Percentiles rank a stretch among this genome's conserved stretches.
Evolutionary conservation across 2,329 filamentous ascomycete species (phyloP).

Genomic region (Plenodomus biglobosus): DNA sequence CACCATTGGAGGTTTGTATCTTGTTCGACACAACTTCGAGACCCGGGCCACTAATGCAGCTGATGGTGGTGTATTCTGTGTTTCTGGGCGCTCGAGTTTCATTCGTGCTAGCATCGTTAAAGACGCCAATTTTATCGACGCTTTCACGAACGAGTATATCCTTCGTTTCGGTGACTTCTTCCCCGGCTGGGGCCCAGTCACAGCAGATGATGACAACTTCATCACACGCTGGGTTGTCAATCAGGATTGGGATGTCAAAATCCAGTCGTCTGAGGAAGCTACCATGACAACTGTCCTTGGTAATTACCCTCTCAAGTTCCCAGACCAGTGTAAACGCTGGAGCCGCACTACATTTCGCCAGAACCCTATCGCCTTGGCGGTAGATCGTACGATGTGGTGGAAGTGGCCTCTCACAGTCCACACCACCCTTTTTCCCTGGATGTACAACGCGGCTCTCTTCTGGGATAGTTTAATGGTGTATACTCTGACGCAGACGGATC

Average conservation of each 20-base stretch:
- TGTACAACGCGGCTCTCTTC: slow-evolving; percentile 26
- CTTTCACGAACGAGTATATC: slow-evolving; percentile 25
- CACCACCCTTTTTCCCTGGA: slow-evolving; percentile 29
- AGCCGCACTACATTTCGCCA: slow-evolving; percentile 28
- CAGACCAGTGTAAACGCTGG: slow-evolving; percentile 29
- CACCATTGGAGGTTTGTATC: slow-evolving; percentile 25
- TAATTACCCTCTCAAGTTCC: slow-evolving; percentile 15
- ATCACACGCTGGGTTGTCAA: slow-evolving; percentile 56
- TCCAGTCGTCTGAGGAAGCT: slow-evolving; percentile 55
- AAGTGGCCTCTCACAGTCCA: slow-evolving; percentile 25
- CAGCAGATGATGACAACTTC: slow-evolving; percentile 47
- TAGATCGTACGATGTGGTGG: slow-evolving; percentile 26
- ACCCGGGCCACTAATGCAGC: slow-evolving; percentile 32
- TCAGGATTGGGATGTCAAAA: slow-evolving; percentile 52
- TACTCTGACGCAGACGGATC: slow-evolving; percentile 7
- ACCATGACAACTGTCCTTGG: slow-evolving; percentile 54
- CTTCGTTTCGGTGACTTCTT: slow-evolving; percentile 3
- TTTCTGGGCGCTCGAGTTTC: slow-evolving; percentile 36
- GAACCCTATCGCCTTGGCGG: slow-evolving; percentile 23
- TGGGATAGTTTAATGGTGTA: slow-evolving; percentile 22
- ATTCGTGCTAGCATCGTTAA: slow-evolving; percentile 29
- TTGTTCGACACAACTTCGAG: slow-evolving; percentile 42
- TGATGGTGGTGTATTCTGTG: slow-evolving; percentile 37
- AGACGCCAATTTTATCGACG: slow-evolving; percentile 17
- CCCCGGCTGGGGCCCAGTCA: slow-evolving; percentile 21